Evolutionary conservation across 1,284 basidiomycete genomes (phyloP).

Genomic region (Microbotryum saponariae): DNA sequence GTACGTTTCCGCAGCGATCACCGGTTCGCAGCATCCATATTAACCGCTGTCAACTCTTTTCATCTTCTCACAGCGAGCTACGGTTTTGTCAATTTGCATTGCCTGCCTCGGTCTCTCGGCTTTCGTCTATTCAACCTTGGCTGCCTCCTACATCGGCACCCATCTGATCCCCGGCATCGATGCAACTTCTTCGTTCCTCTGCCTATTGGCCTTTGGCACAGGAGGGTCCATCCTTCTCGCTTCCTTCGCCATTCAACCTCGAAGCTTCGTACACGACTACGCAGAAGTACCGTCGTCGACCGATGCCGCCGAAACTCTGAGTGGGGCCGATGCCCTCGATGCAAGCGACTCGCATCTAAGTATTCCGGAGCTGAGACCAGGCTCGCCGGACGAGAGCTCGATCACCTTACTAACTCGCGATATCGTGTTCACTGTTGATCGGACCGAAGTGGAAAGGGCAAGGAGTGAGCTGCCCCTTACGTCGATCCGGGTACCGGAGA

Average conservation of each 20-base stretch:
- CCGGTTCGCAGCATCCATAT: neutral
- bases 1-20: neutral
- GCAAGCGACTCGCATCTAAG: no score
- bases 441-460: no score
- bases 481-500: neutral
- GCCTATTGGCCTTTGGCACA: neutral
- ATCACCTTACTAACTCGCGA: no score
- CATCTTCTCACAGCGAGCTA: neutral
- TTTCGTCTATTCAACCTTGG: neutral
- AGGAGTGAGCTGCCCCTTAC: no score
- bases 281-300: no score
- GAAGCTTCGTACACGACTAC: no score
- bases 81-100: neutral
- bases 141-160: neutral
- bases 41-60: neutral
- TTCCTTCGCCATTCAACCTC: neutral
- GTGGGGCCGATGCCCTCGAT: no score
- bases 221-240: neutral
- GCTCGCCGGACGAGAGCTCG: no score
- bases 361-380: no score
- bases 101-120: neutral
- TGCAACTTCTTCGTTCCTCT: neutral
- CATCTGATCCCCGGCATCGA: neutral
- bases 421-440: no score
- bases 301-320: no score